phyloP scores from a whole-genome alignment of 345 rosid species.

The Combretum micranthum region DNA sequence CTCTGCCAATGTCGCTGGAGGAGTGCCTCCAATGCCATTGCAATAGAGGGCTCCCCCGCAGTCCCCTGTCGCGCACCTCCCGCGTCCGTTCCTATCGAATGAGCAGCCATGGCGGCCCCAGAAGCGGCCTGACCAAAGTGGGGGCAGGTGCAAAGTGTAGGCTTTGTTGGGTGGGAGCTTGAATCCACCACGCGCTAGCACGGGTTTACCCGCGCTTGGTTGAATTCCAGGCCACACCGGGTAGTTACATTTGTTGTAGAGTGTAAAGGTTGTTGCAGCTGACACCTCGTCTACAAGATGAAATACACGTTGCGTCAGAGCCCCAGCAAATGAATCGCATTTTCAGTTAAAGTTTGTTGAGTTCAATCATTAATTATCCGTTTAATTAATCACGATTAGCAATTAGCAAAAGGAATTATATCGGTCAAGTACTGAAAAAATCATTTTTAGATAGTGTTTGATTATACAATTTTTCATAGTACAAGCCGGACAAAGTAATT shows the following conservation, averaged over 20 bases:
- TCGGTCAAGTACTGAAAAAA: too few species aligned
- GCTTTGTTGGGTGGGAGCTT: conserved; percentile 61
- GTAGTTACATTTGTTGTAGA: conserved; percentile 69
- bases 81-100: conserved; percentile 62
- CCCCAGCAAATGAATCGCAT: neutral
- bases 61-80: conserved; percentile 83
- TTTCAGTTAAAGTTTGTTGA: neutral
- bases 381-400: too few species aligned
- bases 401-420: too few species aligned
- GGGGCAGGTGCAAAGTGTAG: conserved; percentile 49
- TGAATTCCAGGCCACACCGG: conserved; percentile 98
- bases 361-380: too few species aligned
- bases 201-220: conserved; percentile 70
- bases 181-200: conserved; percentile 80
- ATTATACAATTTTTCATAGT: too few species aligned
- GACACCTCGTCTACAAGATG: conserved; percentile 21
- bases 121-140: conserved; percentile 94
- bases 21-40: conserved; percentile 78
- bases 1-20: conserved; percentile 92
- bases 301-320: neutral
- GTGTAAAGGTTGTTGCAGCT: conserved; percentile 54
- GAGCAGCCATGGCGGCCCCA: conserved; percentile 96
- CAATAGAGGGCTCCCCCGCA: conserved; percentile 79
- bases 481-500: too few species aligned
- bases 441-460: too few species aligned